These are phyloP conservation scores for Singerocomus rubriflavus DNA, from an alignment of 1,284 basidiomycete species.

Conservation along the genomic window DNA sequence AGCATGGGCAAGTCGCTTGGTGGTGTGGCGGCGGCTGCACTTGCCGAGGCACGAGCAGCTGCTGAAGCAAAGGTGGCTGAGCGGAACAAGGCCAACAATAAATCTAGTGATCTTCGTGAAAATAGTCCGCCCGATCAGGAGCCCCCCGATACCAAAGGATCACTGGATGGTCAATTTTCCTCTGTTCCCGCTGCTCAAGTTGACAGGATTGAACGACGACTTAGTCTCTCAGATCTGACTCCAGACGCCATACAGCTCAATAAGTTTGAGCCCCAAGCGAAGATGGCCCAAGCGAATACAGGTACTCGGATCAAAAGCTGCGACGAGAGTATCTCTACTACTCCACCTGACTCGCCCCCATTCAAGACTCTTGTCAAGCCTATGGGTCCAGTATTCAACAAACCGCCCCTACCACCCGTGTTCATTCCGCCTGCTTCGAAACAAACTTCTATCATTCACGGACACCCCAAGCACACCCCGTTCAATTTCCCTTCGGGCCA, in stretches of 20 bases:
- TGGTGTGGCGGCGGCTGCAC: slow-evolving; percentile 49
- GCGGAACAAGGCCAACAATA: slow-evolving; percentile 47
- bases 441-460: slow-evolving; percentile 17
- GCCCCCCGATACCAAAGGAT: slow-evolving; percentile 16
- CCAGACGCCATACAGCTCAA: neutral
- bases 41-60: slow-evolving; percentile 67
- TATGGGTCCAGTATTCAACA: slow-evolving; percentile 53
- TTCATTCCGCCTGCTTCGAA: slow-evolving; percentile 45
- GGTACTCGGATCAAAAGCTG: neutral
- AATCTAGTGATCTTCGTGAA: slow-evolving; percentile 28
- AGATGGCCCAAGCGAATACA: neutral
- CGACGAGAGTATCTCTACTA: slow-evolving; percentile 46
- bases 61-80: slow-evolving; percentile 70
- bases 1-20: slow-evolving; percentile 63
- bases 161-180: neutral
- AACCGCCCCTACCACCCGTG: slow-evolving; percentile 45
- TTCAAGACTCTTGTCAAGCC: slow-evolving; percentile 37
- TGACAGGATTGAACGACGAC: slow-evolving; percentile 8
- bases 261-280: slow-evolving; percentile 1
- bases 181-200: neutral
- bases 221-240: slow-evolving; percentile 30
- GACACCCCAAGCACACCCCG: slow-evolving; percentile 25
- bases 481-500: slow-evolving; percentile 35
- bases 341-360: slow-evolving; percentile 58
- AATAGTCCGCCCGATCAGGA: slow-evolving; percentile 6